Percentiles rank a stretch among this genome's conserved stretches.
phyloP scores from a whole-genome alignment of 2,329 filamentous ascomycete species.

The Huntiella decipiens region DNA sequence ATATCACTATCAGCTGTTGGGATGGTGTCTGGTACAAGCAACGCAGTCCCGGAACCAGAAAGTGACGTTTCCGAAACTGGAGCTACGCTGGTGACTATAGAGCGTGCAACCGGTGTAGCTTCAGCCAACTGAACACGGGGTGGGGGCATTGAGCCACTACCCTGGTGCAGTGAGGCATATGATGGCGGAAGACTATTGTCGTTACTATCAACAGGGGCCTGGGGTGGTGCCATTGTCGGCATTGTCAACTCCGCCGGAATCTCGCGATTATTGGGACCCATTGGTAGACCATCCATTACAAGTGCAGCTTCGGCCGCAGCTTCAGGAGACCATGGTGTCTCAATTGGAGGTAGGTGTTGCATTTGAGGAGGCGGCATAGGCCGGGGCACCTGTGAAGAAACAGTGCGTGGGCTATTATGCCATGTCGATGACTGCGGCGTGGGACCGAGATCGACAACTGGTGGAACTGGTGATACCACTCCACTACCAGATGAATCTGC shows the following conservation, averaged over 20 bases:
- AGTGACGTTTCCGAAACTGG: too few relatives aligned
- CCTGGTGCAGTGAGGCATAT: constrained; percentile 5
- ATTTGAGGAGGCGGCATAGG: not conserved
- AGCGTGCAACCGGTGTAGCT: too few relatives aligned
- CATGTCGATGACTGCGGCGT: not conserved
- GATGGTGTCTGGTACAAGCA: too few relatives aligned
- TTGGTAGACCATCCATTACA: constrained; percentile 9
- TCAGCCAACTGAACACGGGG: not conserved
- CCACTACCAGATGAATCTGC: not conserved
- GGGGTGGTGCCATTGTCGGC: not conserved
- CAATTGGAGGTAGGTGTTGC: constrained; percentile 1
- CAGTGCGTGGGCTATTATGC: not conserved
- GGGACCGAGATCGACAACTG: not conserved
- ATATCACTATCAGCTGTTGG: too few relatives aligned
- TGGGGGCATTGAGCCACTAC: not conserved
- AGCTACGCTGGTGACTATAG: too few relatives aligned
- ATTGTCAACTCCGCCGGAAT: constrained; percentile 8
- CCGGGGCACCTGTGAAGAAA: not conserved
- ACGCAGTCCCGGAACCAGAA: too few relatives aligned
- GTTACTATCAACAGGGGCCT: not conserved
- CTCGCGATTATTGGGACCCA: constrained; percentile 10
- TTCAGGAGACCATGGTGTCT: constrained; percentile 6
- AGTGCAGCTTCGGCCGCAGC: constrained; percentile 10
- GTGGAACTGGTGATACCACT: not conserved
- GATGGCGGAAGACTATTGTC: constrained; percentile 6